Conservation (phyloP, 2,329 filamentous ascomycete species). For the Bimuria novae-zelandiae region DNA sequence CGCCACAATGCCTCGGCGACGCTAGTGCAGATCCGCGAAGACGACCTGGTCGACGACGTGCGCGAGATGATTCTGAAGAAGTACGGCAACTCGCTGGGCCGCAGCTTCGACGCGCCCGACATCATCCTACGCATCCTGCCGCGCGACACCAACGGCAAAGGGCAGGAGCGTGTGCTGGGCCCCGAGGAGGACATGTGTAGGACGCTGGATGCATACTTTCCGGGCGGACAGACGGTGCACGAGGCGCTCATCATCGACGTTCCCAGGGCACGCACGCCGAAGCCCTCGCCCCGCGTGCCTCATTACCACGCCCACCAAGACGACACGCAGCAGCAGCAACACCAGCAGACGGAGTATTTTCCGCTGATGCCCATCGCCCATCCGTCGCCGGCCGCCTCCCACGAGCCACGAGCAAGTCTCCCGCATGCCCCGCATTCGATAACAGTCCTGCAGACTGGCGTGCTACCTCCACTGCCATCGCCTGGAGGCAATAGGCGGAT, state of each 20-base stretch:
- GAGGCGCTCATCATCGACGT: conserved; percentile 93
- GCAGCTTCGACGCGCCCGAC: conserved; percentile 88
- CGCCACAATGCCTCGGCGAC: conserved; percentile 84
- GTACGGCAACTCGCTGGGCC: conserved; percentile 90
- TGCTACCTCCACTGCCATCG: conserved; percentile 79
- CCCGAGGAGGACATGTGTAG: conserved; percentile 84
- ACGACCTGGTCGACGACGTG: conserved; percentile 92
- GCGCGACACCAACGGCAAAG: conserved; percentile 58
- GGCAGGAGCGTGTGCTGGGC: conserved; percentile 70
- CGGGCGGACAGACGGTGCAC: conserved; percentile 82
- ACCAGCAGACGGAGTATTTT: conserved; percentile 81
- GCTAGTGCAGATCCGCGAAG: conserved; percentile 80
- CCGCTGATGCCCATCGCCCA: conserved; percentile 62
- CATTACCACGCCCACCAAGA: conserved; percentile 62
- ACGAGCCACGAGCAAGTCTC: conserved; percentile 44
- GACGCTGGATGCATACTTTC: conserved; percentile 80
- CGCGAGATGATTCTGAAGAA: conserved; percentile 90
- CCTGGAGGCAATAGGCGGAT: conserved; percentile 70
- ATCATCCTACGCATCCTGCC: conserved; percentile 77
- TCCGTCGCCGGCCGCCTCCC: conserved; percentile 47
- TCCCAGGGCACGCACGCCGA: conserved; percentile 74
- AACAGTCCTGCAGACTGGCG: conserved; percentile 77
- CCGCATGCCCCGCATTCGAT: conserved; percentile 64
- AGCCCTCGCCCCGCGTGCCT: conserved; percentile 70
- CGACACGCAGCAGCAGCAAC: conserved; percentile 59